Percentiles rank a stretch among this genome's conserved stretches.
Conservation (phyloP, 257 asterid species). For the Scutellaria galericulata region DNA sequence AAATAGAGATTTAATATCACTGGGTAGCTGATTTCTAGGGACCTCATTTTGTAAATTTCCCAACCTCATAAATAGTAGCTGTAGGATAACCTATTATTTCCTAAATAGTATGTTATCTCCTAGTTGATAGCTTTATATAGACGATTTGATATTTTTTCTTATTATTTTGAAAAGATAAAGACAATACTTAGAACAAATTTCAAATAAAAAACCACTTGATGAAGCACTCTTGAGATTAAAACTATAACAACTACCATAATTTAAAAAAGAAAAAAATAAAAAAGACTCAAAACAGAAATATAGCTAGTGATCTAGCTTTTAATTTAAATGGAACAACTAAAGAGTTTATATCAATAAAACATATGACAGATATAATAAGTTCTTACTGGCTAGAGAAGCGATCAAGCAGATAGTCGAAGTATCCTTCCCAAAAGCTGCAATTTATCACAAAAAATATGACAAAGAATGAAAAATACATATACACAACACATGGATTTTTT, state of each 20-base stretch:
- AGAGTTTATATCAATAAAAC: not conserved
- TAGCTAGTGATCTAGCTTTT: not conserved
- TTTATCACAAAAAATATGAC: conserved; percentile 13
- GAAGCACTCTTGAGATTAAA: not conserved
- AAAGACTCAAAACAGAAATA: not conserved
- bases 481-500: not conserved
- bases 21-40: not conserved
- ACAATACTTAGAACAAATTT: not conserved
- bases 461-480: conserved; percentile 4
- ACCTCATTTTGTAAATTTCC: not conserved
- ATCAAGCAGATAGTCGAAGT: conserved; percentile 37
- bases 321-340: not conserved
- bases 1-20: not conserved
- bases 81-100: not conserved
- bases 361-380: not conserved
- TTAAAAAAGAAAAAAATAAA: not conserved
- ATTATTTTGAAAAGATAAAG: not conserved
- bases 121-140: not conserved
- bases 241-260: conserved; percentile 1
- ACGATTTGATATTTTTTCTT: not conserved
- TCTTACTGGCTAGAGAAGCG: conserved; percentile 38
- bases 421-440: conserved; percentile 42
- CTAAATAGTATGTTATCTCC: not conserved
- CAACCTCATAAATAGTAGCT: not conserved
- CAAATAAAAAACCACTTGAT: not conserved